Evolutionary conservation across 1,139 yeast genomes (phyloP).

Genomic region (Lipomyces yarrowii): DNA sequence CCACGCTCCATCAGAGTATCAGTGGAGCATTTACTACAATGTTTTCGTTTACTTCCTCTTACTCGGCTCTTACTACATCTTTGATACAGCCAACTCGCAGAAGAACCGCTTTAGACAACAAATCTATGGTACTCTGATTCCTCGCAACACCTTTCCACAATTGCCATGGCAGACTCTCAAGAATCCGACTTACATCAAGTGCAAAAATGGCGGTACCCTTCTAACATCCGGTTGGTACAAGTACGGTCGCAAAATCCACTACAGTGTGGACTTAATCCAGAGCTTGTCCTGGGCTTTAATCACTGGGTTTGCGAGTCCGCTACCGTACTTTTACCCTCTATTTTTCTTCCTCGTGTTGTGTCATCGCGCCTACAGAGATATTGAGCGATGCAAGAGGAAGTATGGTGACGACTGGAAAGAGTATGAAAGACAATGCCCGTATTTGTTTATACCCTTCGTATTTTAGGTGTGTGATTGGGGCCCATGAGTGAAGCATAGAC

Average conservation of each 20-base stretch:
- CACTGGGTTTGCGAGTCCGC: conserved; percentile 83
- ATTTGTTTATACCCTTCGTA: conserved; percentile 81
- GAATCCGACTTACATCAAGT: conserved; percentile 81
- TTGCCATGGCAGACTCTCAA: conserved; percentile 80
- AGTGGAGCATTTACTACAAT: conserved; percentile 66
- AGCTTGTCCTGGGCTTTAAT: conserved; percentile 88
- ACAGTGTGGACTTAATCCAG: conserved; percentile 92
- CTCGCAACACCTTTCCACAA: conserved; percentile 90
- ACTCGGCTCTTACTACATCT: conserved; percentile 79
- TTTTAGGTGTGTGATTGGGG: conserved; percentile 47
- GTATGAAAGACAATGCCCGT: conserved; percentile 87
- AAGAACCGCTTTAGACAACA: conserved; percentile 90
- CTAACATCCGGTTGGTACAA: conserved; percentile 88
- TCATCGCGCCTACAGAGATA: conserved; percentile 88
- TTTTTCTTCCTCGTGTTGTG: conserved; percentile 84
- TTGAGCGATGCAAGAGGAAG: conserved; percentile 77
- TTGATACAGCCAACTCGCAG: conserved; percentile 94
- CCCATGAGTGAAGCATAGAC: neutral
- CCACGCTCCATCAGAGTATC: conserved; percentile 82
- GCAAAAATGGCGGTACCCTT: conserved; percentile 80
- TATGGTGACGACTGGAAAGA: conserved; percentile 94
- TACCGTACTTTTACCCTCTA: conserved; percentile 95
- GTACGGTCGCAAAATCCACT: conserved; percentile 90
- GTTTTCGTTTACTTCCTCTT: conserved; percentile 58
- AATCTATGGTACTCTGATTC: conserved; percentile 72